These are phyloP conservation scores for Aspergillus fischeri DNA, from an alignment of 2,329 filamentous ascomycete genomes.

Conservation along the genomic window DNA sequence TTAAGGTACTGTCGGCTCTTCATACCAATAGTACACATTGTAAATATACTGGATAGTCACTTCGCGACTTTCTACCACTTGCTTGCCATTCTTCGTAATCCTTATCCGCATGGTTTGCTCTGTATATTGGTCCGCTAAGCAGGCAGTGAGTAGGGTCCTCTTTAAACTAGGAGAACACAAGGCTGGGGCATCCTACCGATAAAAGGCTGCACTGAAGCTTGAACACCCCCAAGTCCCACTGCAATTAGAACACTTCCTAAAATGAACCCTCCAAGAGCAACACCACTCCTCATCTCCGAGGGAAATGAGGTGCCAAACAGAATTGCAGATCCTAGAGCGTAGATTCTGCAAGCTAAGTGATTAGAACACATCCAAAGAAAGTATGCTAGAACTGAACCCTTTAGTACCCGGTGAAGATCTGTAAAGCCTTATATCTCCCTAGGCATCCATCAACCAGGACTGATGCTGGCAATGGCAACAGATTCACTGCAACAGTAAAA, in stretches of 20 bases:
- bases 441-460: background rate
- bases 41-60: constrained; percentile 5
- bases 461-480: background rate
- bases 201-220: background rate
- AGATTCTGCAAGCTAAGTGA: background rate
- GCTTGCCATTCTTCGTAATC: background rate
- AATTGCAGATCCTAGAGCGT: background rate
- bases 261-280: background rate
- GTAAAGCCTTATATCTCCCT: background rate
- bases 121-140: background rate
- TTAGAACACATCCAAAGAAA: background rate
- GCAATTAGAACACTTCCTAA: background rate
- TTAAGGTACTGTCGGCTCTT: background rate
- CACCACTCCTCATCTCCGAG: background rate
- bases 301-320: background rate
- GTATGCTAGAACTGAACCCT: background rate
- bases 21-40: constrained; percentile 7
- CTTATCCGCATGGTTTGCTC: background rate
- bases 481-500: background rate
- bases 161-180: no score
- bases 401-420: background rate
- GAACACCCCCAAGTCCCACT: background rate
- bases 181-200: background rate
- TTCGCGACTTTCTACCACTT: background rate
- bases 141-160: background rate